A percentile compares a stretch with the other conserved stretches of the same genome.
Evolutionary conservation across 2,329 filamentous ascomycete species (phyloP).

Genomic region (Chaetomium sp.): DNA sequence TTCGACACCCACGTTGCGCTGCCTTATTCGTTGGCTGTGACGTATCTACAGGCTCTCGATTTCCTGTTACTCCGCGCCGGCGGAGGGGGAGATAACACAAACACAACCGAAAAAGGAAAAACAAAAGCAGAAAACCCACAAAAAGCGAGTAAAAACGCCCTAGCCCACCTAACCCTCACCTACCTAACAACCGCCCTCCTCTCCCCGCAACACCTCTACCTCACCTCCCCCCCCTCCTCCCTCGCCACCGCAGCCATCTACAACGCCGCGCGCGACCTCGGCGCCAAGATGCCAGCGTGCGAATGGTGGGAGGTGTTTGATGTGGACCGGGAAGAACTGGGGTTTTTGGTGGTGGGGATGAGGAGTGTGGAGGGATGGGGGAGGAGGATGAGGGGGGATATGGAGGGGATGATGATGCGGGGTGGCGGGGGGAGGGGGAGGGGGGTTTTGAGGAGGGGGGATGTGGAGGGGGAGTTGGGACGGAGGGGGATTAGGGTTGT

Average conservation of each 20-base stretch:
- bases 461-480: constrained; percentile 54
- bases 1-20: constrained; percentile 82
- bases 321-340: constrained; percentile 86
- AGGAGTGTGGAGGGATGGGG: constrained; percentile 70
- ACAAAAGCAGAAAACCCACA: too few relatives aligned
- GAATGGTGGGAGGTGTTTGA: constrained; percentile 99
- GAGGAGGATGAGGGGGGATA: constrained; percentile 49
- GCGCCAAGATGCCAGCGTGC: constrained; percentile 69
- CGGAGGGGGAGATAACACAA: too few relatives aligned
- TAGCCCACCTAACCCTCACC: constrained; percentile 79
- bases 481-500: constrained; percentile 37
- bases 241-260: constrained; percentile 88
- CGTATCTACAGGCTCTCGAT: constrained; percentile 85
- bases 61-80: too few relatives aligned
- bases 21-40: constrained; percentile 80
- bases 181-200: constrained; percentile 83
- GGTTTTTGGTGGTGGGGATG: constrained; percentile 84
- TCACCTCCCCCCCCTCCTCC: constrained; percentile 83
- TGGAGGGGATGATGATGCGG: constrained; percentile 40
- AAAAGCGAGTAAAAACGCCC: too few relatives aligned
- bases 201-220: constrained; percentile 80
- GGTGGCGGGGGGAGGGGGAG: constrained; percentile 43
- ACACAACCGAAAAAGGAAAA: too few relatives aligned
- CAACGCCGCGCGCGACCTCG: constrained; percentile 71
- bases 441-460: constrained; percentile 52